Percentiles rank a stretch among this genome's conserved stretches.
Evolutionary conservation across 495 filamentous ascomycete genomes (phyloP).

Genomic region (Neurospora discreta): DNA sequence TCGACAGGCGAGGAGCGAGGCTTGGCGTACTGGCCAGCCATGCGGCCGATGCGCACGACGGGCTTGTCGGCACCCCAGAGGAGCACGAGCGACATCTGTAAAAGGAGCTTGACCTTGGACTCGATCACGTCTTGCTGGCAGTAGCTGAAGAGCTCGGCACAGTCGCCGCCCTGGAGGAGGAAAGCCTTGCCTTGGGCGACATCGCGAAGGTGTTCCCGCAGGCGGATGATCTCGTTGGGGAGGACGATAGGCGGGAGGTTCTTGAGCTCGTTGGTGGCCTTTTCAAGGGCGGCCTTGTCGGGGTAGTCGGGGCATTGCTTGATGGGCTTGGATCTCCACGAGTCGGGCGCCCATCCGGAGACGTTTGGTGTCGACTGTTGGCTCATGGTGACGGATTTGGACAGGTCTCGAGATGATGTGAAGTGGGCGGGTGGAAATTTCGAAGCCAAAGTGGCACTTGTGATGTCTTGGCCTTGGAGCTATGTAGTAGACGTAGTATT

Average conservation of each 20-base stretch:
- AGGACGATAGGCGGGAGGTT: slow-evolving; percentile 83
- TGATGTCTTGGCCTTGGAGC: background rate
- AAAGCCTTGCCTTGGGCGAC: slow-evolving; percentile 90
- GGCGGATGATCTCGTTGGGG: slow-evolving; percentile 67
- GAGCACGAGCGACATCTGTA: slow-evolving; percentile 91
- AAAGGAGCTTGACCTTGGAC: slow-evolving; percentile 87
- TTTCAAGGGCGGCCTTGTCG: slow-evolving; percentile 50
- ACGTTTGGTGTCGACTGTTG: background rate
- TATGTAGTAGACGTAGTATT: background rate
- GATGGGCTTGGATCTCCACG: slow-evolving; percentile 85
- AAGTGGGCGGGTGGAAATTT: background rate
- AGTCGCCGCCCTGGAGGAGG: slow-evolving; percentile 92
- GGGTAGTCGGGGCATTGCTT: slow-evolving; percentile 81
- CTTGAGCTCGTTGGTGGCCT: slow-evolving; percentile 58
- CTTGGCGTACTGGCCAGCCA: slow-evolving; percentile 96
- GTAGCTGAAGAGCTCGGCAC: slow-evolving; percentile 95
- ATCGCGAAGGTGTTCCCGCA: slow-evolving; percentile 67
- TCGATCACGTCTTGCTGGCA: slow-evolving; percentile 83
- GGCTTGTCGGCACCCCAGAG: slow-evolving; percentile 86
- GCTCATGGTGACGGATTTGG: slow-evolving; percentile 2
- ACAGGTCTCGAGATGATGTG: background rate
- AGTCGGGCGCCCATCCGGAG: slow-evolving; percentile 44
- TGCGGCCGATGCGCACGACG: slow-evolving; percentile 86
- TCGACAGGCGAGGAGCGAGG: slow-evolving; percentile 85
- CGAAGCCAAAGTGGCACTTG: background rate